phyloP scores from a whole-genome alignment of 306 rosid species.

The Ochetophila trinervis region DNA sequence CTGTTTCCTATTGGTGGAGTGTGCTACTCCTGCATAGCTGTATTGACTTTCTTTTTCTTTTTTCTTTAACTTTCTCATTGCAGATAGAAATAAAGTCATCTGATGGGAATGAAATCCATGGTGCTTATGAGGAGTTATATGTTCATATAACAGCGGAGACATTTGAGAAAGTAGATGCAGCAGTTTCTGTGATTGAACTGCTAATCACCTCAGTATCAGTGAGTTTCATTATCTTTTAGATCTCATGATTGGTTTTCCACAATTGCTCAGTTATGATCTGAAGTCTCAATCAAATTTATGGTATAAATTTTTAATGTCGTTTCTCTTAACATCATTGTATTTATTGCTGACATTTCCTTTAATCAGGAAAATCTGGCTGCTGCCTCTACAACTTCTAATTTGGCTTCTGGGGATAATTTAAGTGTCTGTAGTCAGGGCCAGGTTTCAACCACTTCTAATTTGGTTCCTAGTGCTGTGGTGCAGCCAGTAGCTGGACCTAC shows the following conservation, averaged over 20 bases:
- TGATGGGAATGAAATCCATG: constrained; percentile 47
- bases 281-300: not conserved
- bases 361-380: constrained; percentile 70
- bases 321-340: constrained; percentile 17
- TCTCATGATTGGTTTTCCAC: constrained; percentile 19
- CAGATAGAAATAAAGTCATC: constrained; percentile 67
- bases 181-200: constrained; percentile 76
- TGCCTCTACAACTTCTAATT: constrained; percentile 37
- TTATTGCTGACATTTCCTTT: constrained; percentile 22
- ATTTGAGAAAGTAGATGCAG: constrained; percentile 88
- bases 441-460: constrained; percentile 28
- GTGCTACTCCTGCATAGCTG: not conserved
- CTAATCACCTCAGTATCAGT: constrained; percentile 74
- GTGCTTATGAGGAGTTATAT: constrained; percentile 59
- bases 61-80: constrained; percentile 19
- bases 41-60: constrained; percentile 14
- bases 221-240: constrained; percentile 42
- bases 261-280: constrained; percentile 7
- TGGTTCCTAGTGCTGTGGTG: constrained; percentile 32
- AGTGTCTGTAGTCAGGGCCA: constrained; percentile 36
- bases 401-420: constrained; percentile 39
- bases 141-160: constrained; percentile 78
- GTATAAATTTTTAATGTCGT: not conserved
- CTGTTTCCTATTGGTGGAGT: not conserved
- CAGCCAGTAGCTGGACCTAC: constrained; percentile 40